Conservation (phyloP, 805 yeast species). For the Naumovozyma castellii region DNA sequence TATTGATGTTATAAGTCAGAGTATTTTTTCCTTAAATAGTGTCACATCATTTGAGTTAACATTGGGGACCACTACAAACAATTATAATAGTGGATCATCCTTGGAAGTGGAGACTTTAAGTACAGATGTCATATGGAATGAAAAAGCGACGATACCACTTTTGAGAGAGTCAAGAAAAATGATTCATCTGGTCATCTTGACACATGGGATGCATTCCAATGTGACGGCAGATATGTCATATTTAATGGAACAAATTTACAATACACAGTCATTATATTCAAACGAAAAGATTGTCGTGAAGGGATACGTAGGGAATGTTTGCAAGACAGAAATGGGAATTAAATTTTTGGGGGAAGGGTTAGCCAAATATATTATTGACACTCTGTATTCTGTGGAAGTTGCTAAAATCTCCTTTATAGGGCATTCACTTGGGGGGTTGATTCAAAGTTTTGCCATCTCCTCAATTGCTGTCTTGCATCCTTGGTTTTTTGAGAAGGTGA, state of each 20-base stretch:
- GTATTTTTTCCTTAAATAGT: conserved; percentile 52
- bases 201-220: conserved; percentile 75
- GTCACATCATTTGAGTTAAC: conserved; percentile 53
- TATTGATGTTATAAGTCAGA: conserved; percentile 63
- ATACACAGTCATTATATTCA: conserved; percentile 23
- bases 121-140: conserved; percentile 58
- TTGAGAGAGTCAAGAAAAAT: conserved; percentile 31
- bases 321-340: conserved; percentile 72
- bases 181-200: conserved; percentile 53
- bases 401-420: conserved; percentile 60
- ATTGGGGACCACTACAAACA: conserved; percentile 15
- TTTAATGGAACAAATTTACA: conserved; percentile 44
- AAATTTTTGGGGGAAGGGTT: conserved; percentile 61
- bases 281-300: conserved; percentile 48
- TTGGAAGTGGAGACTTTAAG: conserved; percentile 42
- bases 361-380: conserved; percentile 53
- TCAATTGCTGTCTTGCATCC: conserved; percentile 60
- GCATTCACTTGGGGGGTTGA: conserved; percentile 72
- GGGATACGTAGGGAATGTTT: conserved; percentile 60
- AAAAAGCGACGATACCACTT: conserved; percentile 36
- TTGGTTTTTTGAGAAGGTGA: conserved; percentile 48
- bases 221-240: conserved; percentile 67
- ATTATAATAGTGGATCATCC: conserved; percentile 6
- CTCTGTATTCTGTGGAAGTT: conserved; percentile 35
- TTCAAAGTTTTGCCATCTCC: conserved; percentile 69